These are phyloP conservation scores for Mariannaea elegans DNA, from an alignment of 2,329 filamentous ascomycete species.

Conservation along the genomic window DNA sequence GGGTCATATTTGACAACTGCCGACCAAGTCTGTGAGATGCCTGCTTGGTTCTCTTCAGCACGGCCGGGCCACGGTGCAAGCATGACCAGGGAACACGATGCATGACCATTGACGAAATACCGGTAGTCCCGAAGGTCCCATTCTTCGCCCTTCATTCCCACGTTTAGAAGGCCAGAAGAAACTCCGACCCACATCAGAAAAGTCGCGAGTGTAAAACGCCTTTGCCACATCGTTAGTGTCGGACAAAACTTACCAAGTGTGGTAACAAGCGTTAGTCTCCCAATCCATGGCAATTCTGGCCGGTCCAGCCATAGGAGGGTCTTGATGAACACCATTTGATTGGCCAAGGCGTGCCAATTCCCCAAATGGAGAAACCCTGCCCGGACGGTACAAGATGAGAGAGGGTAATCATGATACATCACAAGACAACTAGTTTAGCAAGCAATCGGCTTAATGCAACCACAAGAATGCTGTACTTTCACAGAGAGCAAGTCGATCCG, in stretches of 20 bases:
- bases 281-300: constrained; percentile 29
- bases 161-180: constrained; percentile 12
- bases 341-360: constrained; percentile 5
- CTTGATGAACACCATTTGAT: constrained; percentile 1
- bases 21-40: constrained; percentile 16
- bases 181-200: too few species aligned
- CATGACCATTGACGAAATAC: constrained; percentile 4
- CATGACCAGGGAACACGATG: not conserved
- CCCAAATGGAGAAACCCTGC: constrained; percentile 17
- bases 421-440: too few species aligned
- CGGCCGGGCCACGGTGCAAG: too few species aligned
- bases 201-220: too few species aligned
- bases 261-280: constrained; percentile 6
- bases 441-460: too few species aligned
- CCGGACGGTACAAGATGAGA: constrained; percentile 2
- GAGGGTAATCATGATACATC: constrained; percentile 4
- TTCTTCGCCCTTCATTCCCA: constrained; percentile 21
- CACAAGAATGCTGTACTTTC: constrained; percentile 4
- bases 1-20: constrained; percentile 10
- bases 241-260: constrained; percentile 16
- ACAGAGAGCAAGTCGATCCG: not conserved
- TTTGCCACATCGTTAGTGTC: constrained; percentile 15
- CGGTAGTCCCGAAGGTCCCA: not conserved
- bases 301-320: constrained; percentile 21
- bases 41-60: not conserved